Evolutionary conservation across 768 basidiomycete species (phyloP).

Genomic region (Russula emetica): DNA sequence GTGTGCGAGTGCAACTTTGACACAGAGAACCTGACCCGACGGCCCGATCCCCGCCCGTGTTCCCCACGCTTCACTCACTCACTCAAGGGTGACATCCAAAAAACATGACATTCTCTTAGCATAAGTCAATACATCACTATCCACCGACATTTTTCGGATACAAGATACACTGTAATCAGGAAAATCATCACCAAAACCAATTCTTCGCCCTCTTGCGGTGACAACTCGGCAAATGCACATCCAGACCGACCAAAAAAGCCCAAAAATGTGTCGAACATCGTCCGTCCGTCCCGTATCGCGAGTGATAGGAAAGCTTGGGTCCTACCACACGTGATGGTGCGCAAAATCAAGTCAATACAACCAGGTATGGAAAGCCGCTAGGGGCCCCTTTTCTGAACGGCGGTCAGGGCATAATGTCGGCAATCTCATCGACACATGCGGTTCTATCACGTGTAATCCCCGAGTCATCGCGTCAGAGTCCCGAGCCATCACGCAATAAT

Average conservation of each 20-base stretch:
- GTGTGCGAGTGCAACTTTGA: background rate
- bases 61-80: background rate
- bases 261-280: background rate
- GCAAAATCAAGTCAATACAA: background rate
- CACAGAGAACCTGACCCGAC: background rate
- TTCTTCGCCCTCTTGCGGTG: background rate
- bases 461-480: conserved; percentile 23
- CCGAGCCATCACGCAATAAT: conserved; percentile 27
- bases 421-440: background rate
- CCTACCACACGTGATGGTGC: background rate
- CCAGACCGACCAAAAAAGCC: background rate
- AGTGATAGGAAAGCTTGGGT: background rate
- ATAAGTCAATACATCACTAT: background rate
- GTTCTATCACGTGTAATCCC: conserved; percentile 21
- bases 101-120: background rate
- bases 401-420: background rate
- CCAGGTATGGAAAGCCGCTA: background rate
- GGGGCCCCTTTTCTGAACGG: background rate
- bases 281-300: background rate
- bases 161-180: background rate
- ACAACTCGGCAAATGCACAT: background rate
- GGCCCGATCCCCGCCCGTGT: background rate
- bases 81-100: no score
- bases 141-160: background rate
- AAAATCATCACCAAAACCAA: background rate